Conservation (phyloP, 2,329 filamentous ascomycete species). For the Teratosphaeria gauchensis region DNA sequence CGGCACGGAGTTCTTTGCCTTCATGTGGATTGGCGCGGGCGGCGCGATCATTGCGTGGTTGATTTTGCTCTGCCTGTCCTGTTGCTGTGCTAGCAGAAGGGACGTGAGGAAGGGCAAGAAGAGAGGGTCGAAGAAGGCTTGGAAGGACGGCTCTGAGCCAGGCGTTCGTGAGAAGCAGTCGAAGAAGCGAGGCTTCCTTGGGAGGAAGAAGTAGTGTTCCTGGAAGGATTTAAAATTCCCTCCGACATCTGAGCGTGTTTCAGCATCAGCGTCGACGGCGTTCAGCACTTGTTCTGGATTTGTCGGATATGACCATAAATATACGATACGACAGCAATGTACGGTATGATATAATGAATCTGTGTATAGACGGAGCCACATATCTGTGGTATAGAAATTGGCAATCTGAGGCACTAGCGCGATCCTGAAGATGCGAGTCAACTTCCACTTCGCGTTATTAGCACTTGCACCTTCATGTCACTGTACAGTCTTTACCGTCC, state of each 20-base stretch:
- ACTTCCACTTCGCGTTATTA: background rate
- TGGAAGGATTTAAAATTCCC: background rate
- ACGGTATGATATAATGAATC: background rate
- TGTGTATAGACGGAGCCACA: background rate
- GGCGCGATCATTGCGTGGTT: constrained; percentile 58
- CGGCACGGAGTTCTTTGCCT: constrained; percentile 67
- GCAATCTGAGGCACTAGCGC: background rate
- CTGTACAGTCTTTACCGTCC: background rate
- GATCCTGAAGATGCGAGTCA: background rate
- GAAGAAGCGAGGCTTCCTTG: constrained; percentile 1
- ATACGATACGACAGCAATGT: background rate
- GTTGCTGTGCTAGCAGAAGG: constrained; percentile 56
- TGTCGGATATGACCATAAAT: background rate
- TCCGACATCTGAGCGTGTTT: background rate
- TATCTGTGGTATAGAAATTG: too few species aligned
- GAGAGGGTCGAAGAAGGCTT: constrained; percentile 24
- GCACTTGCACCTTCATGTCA: background rate
- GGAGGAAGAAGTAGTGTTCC: background rate
- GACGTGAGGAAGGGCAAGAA: constrained; percentile 43
- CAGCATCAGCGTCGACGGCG: background rate
- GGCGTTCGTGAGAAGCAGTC: constrained; percentile 2
- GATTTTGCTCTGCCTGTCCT: constrained; percentile 66
- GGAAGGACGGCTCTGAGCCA: background rate
- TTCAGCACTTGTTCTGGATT: background rate
- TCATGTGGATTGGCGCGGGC: constrained; percentile 76